Evolutionary conservation across 352 stramenopile species (phyloP).

Genomic region (Pythium catenulatum): DNA sequence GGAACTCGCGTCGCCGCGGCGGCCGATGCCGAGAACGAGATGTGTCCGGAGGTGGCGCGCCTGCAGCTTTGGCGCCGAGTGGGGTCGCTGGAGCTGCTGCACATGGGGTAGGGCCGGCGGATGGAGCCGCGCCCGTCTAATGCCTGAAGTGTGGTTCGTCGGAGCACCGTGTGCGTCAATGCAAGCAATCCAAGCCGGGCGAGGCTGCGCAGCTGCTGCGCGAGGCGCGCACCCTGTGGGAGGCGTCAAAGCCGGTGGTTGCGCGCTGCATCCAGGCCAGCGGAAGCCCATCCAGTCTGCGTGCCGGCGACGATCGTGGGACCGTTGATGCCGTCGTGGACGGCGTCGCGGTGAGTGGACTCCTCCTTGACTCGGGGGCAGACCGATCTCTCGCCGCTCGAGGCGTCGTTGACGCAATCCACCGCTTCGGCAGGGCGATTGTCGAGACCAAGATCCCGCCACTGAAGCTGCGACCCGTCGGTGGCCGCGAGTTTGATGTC

Average conservation of each 20-base stretch:
- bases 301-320: not conserved
- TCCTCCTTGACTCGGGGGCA: conserved; percentile 22
- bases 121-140: too few relatives aligned
- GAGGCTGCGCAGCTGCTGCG: not conserved
- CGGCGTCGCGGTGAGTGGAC: not conserved
- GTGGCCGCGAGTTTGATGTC: not conserved
- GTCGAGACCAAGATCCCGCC: not conserved
- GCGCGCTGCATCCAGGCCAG: too few relatives aligned
- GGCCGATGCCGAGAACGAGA: too few relatives aligned
- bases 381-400: conserved; percentile 22
- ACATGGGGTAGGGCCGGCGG: too few relatives aligned
- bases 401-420: conserved; percentile 9
- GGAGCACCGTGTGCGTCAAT: not conserved
- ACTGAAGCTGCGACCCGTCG: not conserved
- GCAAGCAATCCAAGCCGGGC: not conserved
- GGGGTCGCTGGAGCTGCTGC: too few relatives aligned
- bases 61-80: too few relatives aligned
- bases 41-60: too few relatives aligned
- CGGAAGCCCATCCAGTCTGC: not conserved
- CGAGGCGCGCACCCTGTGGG: not conserved
- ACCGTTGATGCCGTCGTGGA: not conserved
- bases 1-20: too few relatives aligned
- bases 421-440: not conserved
- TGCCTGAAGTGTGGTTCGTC: not conserved
- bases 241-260: too few relatives aligned